Evolutionary conservation across 306 rosid genomes (phyloP).

Genomic region (Carpinus viminea): DNA sequence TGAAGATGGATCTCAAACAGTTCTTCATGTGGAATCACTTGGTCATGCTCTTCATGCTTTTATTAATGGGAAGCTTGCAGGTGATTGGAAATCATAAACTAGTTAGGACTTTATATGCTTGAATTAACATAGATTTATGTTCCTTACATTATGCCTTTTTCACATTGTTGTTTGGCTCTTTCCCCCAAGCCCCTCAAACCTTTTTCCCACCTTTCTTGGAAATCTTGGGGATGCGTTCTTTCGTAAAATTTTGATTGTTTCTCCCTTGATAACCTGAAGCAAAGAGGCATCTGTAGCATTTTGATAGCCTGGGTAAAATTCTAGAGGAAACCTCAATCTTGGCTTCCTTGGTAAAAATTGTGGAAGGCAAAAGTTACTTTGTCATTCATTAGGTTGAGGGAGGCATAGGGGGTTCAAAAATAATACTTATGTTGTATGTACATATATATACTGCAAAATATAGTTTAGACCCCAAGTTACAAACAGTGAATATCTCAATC

Average conservation of each 20-base stretch:
- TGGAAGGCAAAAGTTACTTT: background rate
- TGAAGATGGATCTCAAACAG: constrained; percentile 50
- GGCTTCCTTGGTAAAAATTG: background rate
- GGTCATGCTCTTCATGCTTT: constrained; percentile 86
- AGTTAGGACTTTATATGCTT: constrained; percentile 6
- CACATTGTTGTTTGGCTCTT: background rate
- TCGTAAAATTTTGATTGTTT: background rate
- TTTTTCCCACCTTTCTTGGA: constrained; percentile 2
- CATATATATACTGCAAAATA: too few species aligned
- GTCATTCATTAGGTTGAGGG: background rate
- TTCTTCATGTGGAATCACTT: constrained; percentile 85
- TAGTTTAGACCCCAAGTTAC: too few species aligned
- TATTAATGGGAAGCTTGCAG: constrained; percentile 74
- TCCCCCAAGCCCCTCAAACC: background rate
- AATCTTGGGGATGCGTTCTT: background rate
- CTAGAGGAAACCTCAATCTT: background rate
- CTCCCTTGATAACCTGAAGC: background rate
- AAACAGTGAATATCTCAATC: too few species aligned
- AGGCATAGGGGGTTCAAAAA: background rate
- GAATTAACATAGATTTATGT: background rate
- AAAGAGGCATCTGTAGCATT: background rate
- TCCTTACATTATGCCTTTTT: background rate
- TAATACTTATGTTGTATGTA: background rate
- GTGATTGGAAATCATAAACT: constrained; percentile 31
- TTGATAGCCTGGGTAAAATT: background rate